These are phyloP conservation scores for Lichina pygmaea DNA, from an alignment of 495 filamentous ascomycete species.

Conservation along the genomic window DNA sequence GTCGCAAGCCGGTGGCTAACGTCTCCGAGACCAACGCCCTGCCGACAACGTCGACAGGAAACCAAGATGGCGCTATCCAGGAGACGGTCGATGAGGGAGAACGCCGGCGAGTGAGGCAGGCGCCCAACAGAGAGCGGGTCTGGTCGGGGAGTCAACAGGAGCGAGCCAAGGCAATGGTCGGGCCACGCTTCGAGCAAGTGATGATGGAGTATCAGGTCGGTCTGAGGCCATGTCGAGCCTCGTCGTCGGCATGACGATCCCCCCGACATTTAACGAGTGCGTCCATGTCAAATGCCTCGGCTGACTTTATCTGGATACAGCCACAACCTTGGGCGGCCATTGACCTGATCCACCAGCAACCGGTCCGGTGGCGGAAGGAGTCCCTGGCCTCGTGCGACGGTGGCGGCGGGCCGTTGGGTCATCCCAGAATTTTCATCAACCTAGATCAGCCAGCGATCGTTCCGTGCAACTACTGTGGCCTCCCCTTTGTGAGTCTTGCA, in stretches of 20 bases:
- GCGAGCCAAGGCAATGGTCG: conserved; percentile 56
- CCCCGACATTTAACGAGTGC: not conserved
- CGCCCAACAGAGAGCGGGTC: conserved; percentile 54
- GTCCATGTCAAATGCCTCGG: not conserved
- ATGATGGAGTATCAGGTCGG: conserved; percentile 71
- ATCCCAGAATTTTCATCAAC: conserved; percentile 91
- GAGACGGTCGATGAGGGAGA: conserved; percentile 35
- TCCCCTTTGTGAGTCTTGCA: conserved; percentile 53
- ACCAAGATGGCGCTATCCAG: conserved; percentile 13
- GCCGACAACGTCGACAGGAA: conserved; percentile 1
- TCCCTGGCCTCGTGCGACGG: conserved; percentile 69
- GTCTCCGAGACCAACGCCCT: conserved; percentile 1
- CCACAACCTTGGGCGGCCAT: conserved; percentile 74
- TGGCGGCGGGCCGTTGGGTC: conserved; percentile 73
- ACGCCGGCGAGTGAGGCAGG: conserved; percentile 36
- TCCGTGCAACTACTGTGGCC: conserved; percentile 77
- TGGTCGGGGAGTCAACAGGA: conserved; percentile 74
- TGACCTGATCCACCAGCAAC: conserved; percentile 85
- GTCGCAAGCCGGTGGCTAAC: not conserved
- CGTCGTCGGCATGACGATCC: not conserved
- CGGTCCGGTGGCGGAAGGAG: conserved; percentile 71
- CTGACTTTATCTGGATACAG: conserved; percentile 18
- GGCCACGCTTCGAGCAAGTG: conserved; percentile 90
- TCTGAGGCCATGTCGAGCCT: conserved; percentile 1
- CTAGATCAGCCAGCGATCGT: conserved; percentile 87